Evolutionary conservation across 2,329 filamentous ascomycete species (phyloP), one percentile per base, ranked within the genome.

Genomic region (Colletotrichum neosansevieriae): DNA sequence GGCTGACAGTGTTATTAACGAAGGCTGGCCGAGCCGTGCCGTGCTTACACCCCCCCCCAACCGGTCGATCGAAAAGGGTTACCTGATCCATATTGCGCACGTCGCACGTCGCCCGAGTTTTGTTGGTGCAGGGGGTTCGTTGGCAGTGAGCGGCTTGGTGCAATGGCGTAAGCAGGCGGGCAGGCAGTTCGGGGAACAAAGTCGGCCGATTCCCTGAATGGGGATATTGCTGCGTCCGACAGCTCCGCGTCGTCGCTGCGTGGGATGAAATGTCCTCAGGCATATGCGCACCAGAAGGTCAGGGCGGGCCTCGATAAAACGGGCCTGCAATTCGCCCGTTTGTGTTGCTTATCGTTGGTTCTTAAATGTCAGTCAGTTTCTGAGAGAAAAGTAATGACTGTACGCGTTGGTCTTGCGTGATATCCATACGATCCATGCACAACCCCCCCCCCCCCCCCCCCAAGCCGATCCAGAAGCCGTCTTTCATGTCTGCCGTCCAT

Each of bases 41-140:
- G 65, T 64, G 65, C 60, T 64, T 68, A 68, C 60, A 15, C 44
- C 36, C 58, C 47, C 36, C 56, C 29, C 24, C 24, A 54, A 69
- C 61, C 66, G 61, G 50, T 67, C 61, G 54, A 69, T 66, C 61
- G 36, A 42, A 68, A 60, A n/a, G 49, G 64, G 51, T 57, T 58
- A 50, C 59, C 38, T 45, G 13, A 17, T 51, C 59, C 64, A 34
- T 45, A 53, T 58, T 53, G 29, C 59, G 44, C 59, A 58, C 51
- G 12, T 24, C 24, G 21, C 21, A 5, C 1, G 3, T 63, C 45
- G 59, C 63, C 63, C 63, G 64, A 67, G 19, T 19, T 40, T 40
- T 58, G 59, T 63, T 58, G 58, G 44, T 51, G 24, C 42, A 49
- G 36, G 50, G 50, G 50, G 34, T 13, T 13, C 50, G 34, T 60